Conservation (phyloP, 352 stramenopile species). For the Elongisporangium anandrum region DNA sequence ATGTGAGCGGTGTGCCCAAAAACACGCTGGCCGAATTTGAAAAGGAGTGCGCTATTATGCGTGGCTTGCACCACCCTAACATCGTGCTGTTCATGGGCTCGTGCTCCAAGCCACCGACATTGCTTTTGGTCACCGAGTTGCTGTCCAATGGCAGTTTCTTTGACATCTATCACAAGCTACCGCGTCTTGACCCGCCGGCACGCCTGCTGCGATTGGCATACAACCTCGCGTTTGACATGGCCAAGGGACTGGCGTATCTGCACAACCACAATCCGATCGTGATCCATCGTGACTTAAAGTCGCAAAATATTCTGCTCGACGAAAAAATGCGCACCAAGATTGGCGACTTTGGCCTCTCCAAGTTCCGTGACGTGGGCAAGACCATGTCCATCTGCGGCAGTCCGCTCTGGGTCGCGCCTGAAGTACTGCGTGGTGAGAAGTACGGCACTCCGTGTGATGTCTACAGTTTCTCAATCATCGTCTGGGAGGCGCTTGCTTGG, state of each 20-base stretch:
- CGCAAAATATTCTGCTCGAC: slow-evolving; percentile 75
- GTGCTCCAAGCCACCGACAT: slow-evolving; percentile 94
- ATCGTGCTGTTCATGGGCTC: slow-evolving; percentile 98
- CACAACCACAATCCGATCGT: slow-evolving; percentile 97
- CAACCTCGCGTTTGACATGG: slow-evolving; percentile 87
- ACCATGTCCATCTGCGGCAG: slow-evolving; percentile 85
- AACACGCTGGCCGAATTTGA: slow-evolving; percentile 82
- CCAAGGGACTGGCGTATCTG: slow-evolving; percentile 94
- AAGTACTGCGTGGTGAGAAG: slow-evolving; percentile 78
- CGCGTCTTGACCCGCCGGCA: slow-evolving; percentile 29
- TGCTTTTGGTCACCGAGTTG: slow-evolving; percentile 94
- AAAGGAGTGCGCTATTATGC: slow-evolving; percentile 85
- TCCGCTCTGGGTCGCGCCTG: slow-evolving; percentile 75
- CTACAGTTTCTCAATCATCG: slow-evolving; percentile 89
- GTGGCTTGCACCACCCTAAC: slow-evolving; percentile 94
- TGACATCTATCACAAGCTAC: slow-evolving; percentile 85
- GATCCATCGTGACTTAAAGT: slow-evolving; percentile 93
- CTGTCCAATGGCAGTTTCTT: slow-evolving; percentile 84
- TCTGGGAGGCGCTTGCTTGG: slow-evolving; percentile 82
- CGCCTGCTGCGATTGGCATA: slow-evolving; percentile 66
- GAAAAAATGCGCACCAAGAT: slow-evolving; percentile 86
- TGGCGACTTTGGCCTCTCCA: slow-evolving; percentile 76
- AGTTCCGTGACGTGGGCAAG: slow-evolving; percentile 84
- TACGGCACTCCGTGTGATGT: slow-evolving; percentile 80
- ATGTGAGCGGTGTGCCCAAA: slow-evolving; percentile 73